Evolutionary conservation across 2,329 filamentous ascomycete genomes (phyloP).

Genomic region (Trichoderma harzianum): DNA sequence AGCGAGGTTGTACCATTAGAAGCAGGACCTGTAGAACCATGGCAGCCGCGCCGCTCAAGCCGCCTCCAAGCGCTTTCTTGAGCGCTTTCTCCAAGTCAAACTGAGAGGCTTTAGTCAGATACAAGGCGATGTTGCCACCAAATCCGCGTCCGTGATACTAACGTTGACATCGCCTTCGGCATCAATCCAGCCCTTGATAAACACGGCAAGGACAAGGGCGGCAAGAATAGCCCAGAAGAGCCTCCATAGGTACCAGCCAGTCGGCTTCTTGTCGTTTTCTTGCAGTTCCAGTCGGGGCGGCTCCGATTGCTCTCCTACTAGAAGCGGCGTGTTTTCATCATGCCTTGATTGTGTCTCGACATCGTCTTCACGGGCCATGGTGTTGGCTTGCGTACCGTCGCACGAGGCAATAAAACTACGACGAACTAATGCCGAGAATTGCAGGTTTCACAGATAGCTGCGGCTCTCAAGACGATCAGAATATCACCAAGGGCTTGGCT

Average conservation of each 20-base stretch:
- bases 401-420: neutral
- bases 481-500: neutral
- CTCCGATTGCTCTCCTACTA: neutral
- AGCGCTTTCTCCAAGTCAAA: constrained; percentile 45
- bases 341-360: neutral
- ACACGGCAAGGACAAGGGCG: constrained; percentile 33
- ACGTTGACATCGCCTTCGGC: constrained; percentile 37
- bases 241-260: neutral
- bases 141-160: constrained; percentile 11
- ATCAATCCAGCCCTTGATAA: constrained; percentile 47
- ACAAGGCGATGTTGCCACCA: neutral
- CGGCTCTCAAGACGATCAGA: neutral
- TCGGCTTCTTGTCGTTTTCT: neutral
- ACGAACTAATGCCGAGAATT: neutral
- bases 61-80: constrained; percentile 43
- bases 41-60: constrained; percentile 45
- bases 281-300: neutral
- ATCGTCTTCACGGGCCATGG: constrained; percentile 5
- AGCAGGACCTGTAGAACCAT: constrained; percentile 48
- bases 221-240: constrained; percentile 34
- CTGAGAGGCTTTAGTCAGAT: constrained; percentile 25
- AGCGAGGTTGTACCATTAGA: constrained; percentile 39
- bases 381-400: neutral
- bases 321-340: neutral
- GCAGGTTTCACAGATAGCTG: neutral